phyloP scores from a whole-genome alignment of 257 asterid species.

The Leptodermis oblonga region DNA sequence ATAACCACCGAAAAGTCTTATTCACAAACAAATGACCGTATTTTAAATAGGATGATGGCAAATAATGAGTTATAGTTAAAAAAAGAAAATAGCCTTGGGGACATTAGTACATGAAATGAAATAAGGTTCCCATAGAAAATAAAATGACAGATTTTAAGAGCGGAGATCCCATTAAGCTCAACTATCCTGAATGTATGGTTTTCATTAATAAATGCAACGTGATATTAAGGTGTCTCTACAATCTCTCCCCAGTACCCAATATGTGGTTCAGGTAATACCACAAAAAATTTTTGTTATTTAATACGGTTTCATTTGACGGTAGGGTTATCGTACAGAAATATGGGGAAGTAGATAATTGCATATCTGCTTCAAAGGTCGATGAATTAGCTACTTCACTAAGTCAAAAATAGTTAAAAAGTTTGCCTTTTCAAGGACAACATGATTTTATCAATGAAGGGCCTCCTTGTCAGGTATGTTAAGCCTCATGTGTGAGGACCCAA shows the following conservation, averaged over 20 bases:
- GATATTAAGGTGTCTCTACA: too few relatives aligned
- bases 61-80: too few relatives aligned
- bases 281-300: neutral
- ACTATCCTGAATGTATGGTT: slow-evolving; percentile 72
- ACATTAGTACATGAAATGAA: too few relatives aligned
- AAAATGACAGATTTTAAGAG: too few relatives aligned
- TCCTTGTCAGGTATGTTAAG: slow-evolving; percentile 83
- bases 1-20: too few relatives aligned
- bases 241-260: too few relatives aligned
- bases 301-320: slow-evolving; percentile 21
- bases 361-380: slow-evolving; percentile 88
- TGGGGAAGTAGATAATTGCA: slow-evolving; percentile 84
- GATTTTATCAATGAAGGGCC: slow-evolving; percentile 98
- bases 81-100: too few relatives aligned
- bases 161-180: slow-evolving; percentile 90
- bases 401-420: slow-evolving; percentile 52
- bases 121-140: too few relatives aligned
- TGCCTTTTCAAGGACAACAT: slow-evolving; percentile 90
- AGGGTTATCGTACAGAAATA: slow-evolving; percentile 90
- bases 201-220: slow-evolving; percentile 87
- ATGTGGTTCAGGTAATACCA: too few relatives aligned
- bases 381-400: slow-evolving; percentile 57
- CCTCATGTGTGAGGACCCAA: too few relatives aligned
- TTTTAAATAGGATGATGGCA: too few relatives aligned
- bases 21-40: too few relatives aligned